Conservation (phyloP, 306 rosid species). For the Gastrolobium villosum region DNA sequence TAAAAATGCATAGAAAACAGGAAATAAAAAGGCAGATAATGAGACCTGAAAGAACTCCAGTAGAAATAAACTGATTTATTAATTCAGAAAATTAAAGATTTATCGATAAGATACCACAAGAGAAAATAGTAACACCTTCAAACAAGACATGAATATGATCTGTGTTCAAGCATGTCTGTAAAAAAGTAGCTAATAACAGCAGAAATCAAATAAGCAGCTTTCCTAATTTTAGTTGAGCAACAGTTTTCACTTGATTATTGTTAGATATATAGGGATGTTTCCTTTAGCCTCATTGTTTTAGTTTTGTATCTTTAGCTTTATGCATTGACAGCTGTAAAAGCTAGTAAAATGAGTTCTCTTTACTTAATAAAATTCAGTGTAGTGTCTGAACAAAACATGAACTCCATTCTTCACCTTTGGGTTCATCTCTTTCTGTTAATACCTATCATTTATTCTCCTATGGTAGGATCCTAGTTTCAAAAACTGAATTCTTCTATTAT, state of each 20-base stretch:
- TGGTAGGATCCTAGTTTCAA: neutral
- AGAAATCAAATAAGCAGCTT: neutral
- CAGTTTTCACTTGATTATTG: neutral
- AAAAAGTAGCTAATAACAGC: neutral
- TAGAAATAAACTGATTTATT: neutral
- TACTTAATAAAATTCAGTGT: too few relatives aligned
- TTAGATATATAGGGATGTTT: too few relatives aligned
- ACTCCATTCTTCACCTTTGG: too few relatives aligned
- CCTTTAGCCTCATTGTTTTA: too few relatives aligned
- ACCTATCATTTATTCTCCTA: neutral
- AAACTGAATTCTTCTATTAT: neutral
- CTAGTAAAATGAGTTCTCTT: too few relatives aligned
- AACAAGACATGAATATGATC: neutral
- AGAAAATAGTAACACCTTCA: neutral
- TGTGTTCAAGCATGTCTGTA: neutral
- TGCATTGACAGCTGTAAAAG: too few relatives aligned
- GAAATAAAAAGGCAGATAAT: neutral
- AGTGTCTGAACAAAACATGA: too few relatives aligned
- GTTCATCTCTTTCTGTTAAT: too few relatives aligned
- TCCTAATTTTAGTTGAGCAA: neutral
- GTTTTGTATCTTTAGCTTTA: too few relatives aligned
- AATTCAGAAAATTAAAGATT: neutral
- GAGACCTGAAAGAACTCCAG: neutral
- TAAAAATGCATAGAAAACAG: conserved; percentile 7
- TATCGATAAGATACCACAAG: neutral